phyloP scores from a whole-genome alignment of 768 basidiomycete genomes.

The Mycena latifolia region DNA sequence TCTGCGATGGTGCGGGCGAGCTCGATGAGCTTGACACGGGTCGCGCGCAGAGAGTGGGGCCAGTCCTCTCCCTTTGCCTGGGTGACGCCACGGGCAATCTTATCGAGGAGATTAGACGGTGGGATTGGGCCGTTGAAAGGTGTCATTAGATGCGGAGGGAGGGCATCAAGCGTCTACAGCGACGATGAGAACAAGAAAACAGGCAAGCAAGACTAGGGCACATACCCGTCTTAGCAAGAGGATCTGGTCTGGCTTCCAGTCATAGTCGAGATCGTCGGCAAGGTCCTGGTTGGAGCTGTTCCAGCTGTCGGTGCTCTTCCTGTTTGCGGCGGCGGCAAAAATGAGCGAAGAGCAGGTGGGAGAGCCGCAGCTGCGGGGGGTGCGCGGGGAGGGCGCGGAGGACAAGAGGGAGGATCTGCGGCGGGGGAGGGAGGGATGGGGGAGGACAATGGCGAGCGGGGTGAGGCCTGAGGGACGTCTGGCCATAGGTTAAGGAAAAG shows the following conservation, averaged over 20 bases:
- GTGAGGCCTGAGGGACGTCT: conserved; percentile 65
- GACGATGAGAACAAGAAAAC: conserved; percentile 23
- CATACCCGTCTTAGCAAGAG: conserved; percentile 75
- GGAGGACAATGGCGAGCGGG: conserved; percentile 72
- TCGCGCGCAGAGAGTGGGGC: conserved; percentile 87
- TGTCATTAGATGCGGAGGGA: conserved; percentile 87
- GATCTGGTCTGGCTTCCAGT: conserved; percentile 83
- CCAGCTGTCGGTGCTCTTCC: conserved; percentile 89
- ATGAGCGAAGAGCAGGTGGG: conserved; percentile 66
- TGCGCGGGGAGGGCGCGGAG: conserved; percentile 63
- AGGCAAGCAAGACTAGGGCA: conserved; percentile 37
- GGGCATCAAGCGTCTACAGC: conserved; percentile 81
- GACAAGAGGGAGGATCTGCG: conserved; percentile 66
- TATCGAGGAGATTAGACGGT: conserved; percentile 88
- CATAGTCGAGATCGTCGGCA: conserved; percentile 75
- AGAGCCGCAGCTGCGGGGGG: conserved; percentile 70
- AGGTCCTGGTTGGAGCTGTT: conserved; percentile 80
- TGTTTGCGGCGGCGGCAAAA: conserved; percentile 59
- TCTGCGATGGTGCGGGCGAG: conserved; percentile 76
- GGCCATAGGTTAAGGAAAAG: conserved; percentile 52
- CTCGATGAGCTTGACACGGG: conserved; percentile 86
- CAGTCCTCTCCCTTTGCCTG: conserved; percentile 84
- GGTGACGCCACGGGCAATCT: conserved; percentile 83
- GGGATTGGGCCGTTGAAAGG: conserved; percentile 89
- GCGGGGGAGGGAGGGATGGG: conserved; percentile 66